Conservation (phyloP, 139 green algal genomes). For the Astrephomene gubernaculifera region DNA sequence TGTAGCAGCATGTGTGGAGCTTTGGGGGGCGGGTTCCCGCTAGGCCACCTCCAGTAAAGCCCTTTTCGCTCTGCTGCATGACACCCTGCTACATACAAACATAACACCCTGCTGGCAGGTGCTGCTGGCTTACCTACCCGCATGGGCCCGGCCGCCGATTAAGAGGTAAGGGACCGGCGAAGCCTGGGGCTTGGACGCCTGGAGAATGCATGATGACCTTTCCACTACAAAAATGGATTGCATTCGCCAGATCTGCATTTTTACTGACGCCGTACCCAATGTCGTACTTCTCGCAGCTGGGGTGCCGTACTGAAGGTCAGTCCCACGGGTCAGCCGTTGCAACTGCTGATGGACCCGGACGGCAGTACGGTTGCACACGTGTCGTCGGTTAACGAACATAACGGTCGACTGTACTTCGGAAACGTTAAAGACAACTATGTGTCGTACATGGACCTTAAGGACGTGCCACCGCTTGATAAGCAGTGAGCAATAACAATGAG, state of each 20-base stretch:
- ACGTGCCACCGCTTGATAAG: slow-evolving; percentile 10
- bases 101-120: not conserved
- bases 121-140: slow-evolving; percentile 22
- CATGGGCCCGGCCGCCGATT: slow-evolving; percentile 13
- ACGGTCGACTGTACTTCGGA: slow-evolving; percentile 18
- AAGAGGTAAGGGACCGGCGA: too few relatives aligned
- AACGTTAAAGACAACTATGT: slow-evolving; percentile 25
- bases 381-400: not conserved
- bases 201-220: too few relatives aligned
- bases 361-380: slow-evolving; percentile 17
- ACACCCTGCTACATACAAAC: too few relatives aligned
- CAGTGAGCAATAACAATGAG: too few relatives aligned
- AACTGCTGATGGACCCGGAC: slow-evolving; percentile 32
- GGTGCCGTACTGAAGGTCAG: slow-evolving; percentile 36
- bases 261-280: not conserved
- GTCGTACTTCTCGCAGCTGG: slow-evolving; percentile 1
- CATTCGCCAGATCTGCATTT: too few relatives aligned
- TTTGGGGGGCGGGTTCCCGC: too few relatives aligned
- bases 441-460: slow-evolving; percentile 18
- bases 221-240: too few relatives aligned
- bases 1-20: too few relatives aligned
- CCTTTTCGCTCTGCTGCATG: too few relatives aligned
- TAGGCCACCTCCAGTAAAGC: too few relatives aligned
- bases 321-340: slow-evolving; percentile 13
- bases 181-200: too few relatives aligned